Conservation (phyloP, 2,329 filamentous ascomycete genomes). For the Colletotrichum lupini region DNA sequence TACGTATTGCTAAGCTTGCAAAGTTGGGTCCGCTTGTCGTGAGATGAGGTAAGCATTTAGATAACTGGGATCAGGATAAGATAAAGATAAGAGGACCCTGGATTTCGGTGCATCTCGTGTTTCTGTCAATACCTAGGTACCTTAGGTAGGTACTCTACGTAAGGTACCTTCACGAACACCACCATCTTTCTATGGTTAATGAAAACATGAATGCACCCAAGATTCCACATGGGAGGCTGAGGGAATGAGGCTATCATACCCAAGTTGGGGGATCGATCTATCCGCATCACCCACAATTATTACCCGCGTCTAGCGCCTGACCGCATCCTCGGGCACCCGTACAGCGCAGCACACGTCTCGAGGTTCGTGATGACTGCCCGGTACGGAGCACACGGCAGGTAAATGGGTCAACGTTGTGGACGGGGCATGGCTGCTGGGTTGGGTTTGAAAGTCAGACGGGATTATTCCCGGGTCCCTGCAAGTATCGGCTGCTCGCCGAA, state of each 20-base stretch:
- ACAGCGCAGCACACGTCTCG: conserved; percentile 3
- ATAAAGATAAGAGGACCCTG: conserved; percentile 11
- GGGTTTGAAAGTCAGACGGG: neutral
- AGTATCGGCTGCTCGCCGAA: conserved; percentile 4
- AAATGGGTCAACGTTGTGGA: neutral
- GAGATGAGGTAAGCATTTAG: neutral
- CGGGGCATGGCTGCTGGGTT: neutral
- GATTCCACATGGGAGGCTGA: neutral
- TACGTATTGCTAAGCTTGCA: too few species aligned
- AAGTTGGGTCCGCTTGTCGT: too few species aligned
- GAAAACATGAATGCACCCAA: too few species aligned
- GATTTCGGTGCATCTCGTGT: neutral
- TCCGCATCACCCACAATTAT: neutral
- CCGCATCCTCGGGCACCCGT: conserved; percentile 18
- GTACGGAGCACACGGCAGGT: neutral
- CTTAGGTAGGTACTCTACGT: too few species aligned
- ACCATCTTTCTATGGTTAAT: neutral
- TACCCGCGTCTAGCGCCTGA: conserved; percentile 22
- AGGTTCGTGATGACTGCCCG: neutral
- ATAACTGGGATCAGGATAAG: neutral
- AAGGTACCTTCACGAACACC: neutral
- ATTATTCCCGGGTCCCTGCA: neutral
- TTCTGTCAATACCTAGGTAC: neutral
- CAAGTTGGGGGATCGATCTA: neutral
- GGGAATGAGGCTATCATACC: neutral